Conservation (phyloP, 169 alveolate species). For the Plasmodium gonderi region DNA sequence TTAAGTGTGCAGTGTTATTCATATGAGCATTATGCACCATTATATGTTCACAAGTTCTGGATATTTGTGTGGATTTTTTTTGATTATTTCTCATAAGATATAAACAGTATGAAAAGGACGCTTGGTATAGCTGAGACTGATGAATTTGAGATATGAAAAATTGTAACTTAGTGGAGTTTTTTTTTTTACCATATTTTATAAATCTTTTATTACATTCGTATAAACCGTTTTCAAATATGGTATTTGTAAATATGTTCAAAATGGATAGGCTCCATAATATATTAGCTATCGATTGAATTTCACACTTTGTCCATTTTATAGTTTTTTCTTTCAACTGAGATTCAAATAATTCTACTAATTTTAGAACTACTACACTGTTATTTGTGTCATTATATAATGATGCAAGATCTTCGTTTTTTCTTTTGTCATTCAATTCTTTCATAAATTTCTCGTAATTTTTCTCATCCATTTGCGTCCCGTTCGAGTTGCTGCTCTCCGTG, state of each 20-base stretch:
- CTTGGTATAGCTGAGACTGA: constrained; percentile 69
- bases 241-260: constrained; percentile 31
- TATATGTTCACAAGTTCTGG: background rate
- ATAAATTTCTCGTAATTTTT: background rate
- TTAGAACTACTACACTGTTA: background rate
- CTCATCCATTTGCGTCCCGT: background rate
- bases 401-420: background rate
- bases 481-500: background rate
- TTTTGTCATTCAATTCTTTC: background rate
- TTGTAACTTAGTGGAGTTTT: constrained; percentile 29
- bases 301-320: constrained; percentile 53
- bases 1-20: background rate
- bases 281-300: constrained; percentile 57
- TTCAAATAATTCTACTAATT: constrained; percentile 3
- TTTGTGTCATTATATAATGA: constrained; percentile 32
- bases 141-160: constrained; percentile 55
- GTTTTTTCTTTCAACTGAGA: constrained; percentile 27
- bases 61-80: background rate
- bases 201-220: constrained; percentile 68
- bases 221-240: constrained; percentile 37
- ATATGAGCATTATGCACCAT: background rate
- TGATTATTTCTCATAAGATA: background rate
- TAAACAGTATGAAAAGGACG: constrained; percentile 35
- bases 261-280: constrained; percentile 68
- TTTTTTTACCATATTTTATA: constrained; percentile 43